phyloP scores from a whole-genome alignment of 1,284 basidiomycete genomes.

The Flammula alnicola region DNA sequence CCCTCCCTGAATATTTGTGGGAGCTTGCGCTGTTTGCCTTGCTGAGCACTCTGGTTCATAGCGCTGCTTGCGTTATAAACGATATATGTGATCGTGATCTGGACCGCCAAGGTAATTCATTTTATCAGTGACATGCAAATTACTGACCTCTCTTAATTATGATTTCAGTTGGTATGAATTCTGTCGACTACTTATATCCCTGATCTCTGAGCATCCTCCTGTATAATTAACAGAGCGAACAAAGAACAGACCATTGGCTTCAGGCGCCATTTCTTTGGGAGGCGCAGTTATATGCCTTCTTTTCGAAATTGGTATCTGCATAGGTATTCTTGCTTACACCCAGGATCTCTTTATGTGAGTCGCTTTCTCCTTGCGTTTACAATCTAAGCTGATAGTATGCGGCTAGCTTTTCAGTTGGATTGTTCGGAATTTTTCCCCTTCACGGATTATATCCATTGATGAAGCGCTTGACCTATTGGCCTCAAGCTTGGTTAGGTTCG shows the following conservation, averaged over 20 bases:
- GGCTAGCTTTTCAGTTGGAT: background rate
- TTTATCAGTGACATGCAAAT: no score
- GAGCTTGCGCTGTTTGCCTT: background rate
- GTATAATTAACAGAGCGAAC: constrained; percentile 1
- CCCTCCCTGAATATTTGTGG: background rate
- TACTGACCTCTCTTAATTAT: background rate
- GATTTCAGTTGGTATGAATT: constrained; percentile 5
- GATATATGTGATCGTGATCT: constrained; percentile 6
- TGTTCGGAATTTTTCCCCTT: constrained; percentile 5
- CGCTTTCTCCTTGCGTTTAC: background rate
- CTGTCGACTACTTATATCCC: background rate
- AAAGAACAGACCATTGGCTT: constrained; percentile 8
- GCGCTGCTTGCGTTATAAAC: constrained; percentile 3
- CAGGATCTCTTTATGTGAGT: constrained; percentile 2
- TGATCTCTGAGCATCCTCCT: background rate
- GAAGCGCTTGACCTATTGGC: constrained; percentile 8
- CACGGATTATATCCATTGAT: constrained; percentile 4
- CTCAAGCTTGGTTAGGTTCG: constrained; percentile 9
- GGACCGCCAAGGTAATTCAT: background rate
- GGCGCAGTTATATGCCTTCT: constrained; percentile 5
- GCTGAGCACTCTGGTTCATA: background rate
- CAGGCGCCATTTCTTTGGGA: constrained; percentile 2
- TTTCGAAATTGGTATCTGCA: constrained; percentile 3
- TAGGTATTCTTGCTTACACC: background rate
- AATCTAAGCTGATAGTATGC: background rate